Evolutionary conservation across 257 asterid genomes (phyloP).

Genomic region (Solanum boliviense): DNA sequence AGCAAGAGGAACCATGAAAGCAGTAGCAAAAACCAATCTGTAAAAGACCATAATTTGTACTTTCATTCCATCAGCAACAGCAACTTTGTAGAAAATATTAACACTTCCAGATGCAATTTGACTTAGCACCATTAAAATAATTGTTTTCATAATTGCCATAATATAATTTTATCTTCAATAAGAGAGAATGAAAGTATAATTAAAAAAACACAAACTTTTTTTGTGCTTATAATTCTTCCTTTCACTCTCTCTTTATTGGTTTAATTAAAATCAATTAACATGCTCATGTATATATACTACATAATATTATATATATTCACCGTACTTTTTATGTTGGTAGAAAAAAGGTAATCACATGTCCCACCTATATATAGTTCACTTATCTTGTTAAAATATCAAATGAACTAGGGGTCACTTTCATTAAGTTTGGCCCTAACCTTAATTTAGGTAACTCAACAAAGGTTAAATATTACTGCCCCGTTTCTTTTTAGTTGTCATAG

Average conservation of each 20-base stretch:
- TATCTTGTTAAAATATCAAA: not conserved
- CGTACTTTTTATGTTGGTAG: not conserved
- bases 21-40: conserved; percentile 14
- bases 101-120: conserved; percentile 14
- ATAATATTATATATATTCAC: not conserved
- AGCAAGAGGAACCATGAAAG: conserved; percentile 24
- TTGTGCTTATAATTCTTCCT: not conserved
- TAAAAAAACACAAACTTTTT: not conserved
- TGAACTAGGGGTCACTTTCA: not conserved
- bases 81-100: conserved; percentile 16
- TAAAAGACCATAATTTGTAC: conserved; percentile 15
- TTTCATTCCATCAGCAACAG: conserved; percentile 17
- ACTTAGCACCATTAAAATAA: conserved; percentile 7
- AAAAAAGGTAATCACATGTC: not conserved
- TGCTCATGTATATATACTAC: not conserved
- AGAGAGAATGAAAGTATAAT: not conserved
- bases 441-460: not conserved
- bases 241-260: not conserved
- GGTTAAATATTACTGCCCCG: not conserved
- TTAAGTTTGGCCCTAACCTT: not conserved
- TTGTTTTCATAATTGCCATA: conserved; percentile 3
- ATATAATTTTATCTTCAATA: not conserved
- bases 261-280: not conserved
- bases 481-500: not conserved
- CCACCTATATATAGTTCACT: not conserved